Evolutionary conservation across 2,329 filamentous ascomycete species (phyloP).

Genomic region (Pyrenophora teres): DNA sequence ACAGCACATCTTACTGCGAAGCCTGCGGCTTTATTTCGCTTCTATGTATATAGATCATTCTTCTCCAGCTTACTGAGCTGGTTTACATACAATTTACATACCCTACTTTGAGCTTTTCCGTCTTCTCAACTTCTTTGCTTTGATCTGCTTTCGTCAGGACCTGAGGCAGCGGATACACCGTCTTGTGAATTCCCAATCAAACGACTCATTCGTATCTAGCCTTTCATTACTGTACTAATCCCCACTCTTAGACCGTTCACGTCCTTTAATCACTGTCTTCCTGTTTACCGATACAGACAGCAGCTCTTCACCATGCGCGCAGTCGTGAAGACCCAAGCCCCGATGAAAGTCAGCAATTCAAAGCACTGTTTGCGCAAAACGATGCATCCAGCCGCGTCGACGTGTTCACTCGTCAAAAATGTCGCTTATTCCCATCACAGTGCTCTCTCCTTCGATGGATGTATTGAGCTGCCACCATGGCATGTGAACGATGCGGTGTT

Average conservation of each 20-base stretch:
- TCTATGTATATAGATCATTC: background rate
- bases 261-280: too few relatives aligned
- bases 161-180: background rate
- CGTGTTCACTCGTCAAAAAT: conserved; percentile 17
- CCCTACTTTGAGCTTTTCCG: background rate
- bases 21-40: background rate
- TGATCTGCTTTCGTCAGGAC: background rate
- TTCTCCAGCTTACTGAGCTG: too few relatives aligned
- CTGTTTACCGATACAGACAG: background rate
- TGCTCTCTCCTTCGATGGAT: background rate
- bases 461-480: background rate
- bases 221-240: background rate
- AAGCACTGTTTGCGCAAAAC: background rate
- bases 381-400: background rate
- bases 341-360: too few relatives aligned
- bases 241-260: background rate
- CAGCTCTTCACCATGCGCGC: background rate
- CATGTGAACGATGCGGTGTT: conserved; percentile 13
- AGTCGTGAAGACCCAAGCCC: background rate
- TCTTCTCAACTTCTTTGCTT: background rate
- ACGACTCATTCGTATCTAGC: background rate
- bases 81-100: too few relatives aligned
- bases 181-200: conserved; percentile 1
- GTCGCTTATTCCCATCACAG: background rate
- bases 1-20: too few relatives aligned